Evolutionary conservation across 306 rosid species (phyloP).

Genomic region (Dryas alaskensis): DNA sequence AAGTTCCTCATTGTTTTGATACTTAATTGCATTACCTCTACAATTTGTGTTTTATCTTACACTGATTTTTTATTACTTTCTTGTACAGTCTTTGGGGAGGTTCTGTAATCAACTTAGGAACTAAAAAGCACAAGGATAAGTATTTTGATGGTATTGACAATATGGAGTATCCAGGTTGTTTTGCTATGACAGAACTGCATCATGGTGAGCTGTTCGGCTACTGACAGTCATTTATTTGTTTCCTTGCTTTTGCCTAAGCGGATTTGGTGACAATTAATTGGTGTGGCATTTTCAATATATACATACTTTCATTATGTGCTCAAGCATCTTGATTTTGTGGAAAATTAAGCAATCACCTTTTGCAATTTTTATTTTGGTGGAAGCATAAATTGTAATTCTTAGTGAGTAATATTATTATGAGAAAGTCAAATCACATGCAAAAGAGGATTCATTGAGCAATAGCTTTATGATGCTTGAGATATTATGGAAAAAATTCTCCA

Average conservation of each 20-base stretch:
- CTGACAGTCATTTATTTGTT: background rate
- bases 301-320: background rate
- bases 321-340: constrained; percentile 1
- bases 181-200: constrained; percentile 97
- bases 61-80: background rate
- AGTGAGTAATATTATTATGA: background rate
- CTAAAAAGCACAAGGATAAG: constrained; percentile 85
- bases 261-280: background rate
- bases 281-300: background rate
- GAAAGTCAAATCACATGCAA: background rate
- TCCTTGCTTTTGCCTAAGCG: background rate
- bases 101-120: constrained; percentile 81
- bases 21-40: background rate
- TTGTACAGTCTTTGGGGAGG: constrained; percentile 95
- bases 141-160: constrained; percentile 83
- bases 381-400: background rate
- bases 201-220: constrained; percentile 52
- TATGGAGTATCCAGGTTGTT: constrained; percentile 85
- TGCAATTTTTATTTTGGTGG: background rate
- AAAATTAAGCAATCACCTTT: background rate
- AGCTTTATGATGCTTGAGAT: background rate
- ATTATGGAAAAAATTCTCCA: background rate
- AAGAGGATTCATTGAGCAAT: background rate
- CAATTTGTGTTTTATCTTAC: background rate
- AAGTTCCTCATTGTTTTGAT: background rate